Conservation (phyloP, 305 asterid genomes). For the Stenogyne calaminthoides region DNA sequence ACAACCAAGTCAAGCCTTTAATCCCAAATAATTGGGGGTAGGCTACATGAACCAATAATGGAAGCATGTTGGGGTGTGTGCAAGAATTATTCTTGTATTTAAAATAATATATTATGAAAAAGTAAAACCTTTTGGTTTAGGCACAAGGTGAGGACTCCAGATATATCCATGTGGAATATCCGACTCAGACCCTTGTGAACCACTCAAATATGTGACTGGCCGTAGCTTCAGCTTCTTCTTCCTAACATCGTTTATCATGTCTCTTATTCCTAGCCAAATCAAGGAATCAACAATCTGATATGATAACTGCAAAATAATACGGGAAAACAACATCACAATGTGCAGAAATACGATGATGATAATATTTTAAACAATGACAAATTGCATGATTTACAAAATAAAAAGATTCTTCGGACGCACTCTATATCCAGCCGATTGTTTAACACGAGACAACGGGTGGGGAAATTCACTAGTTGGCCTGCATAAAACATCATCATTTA, state of each 20-base stretch:
- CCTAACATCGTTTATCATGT: conserved; percentile 90
- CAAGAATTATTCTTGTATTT: no score
- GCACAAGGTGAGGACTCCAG: conserved; percentile 99
- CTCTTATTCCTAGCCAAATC: conserved; percentile 97
- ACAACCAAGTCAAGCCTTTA: no score
- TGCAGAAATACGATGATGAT: conserved; percentile 20
- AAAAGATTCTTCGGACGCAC: conserved; percentile 46
- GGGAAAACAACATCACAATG: conserved; percentile 33
- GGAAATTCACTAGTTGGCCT: conserved; percentile 73
- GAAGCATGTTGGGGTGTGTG: no score
- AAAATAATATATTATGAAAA: conserved; percentile 18
- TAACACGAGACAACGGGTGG: conserved; percentile 96
- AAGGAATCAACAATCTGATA: conserved; percentile 94
- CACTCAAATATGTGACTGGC: conserved; percentile 91
- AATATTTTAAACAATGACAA: conserved; percentile 11
- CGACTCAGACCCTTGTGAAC: conserved; percentile 83
- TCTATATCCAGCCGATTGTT: conserved; percentile 94
- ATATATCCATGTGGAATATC: conserved; percentile 93
- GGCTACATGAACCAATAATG: no score
- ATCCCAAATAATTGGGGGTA: no score
- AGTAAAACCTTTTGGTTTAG: conserved; percentile 90
- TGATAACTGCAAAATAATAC: conserved; percentile 74
- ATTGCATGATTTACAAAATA: conserved; percentile 22
- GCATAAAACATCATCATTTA: conserved; percentile 33
- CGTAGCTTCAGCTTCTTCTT: conserved; percentile 86